Conservation (phyloP, 2,329 filamentous ascomycete genomes). For the Calonectria multiphialidica region DNA sequence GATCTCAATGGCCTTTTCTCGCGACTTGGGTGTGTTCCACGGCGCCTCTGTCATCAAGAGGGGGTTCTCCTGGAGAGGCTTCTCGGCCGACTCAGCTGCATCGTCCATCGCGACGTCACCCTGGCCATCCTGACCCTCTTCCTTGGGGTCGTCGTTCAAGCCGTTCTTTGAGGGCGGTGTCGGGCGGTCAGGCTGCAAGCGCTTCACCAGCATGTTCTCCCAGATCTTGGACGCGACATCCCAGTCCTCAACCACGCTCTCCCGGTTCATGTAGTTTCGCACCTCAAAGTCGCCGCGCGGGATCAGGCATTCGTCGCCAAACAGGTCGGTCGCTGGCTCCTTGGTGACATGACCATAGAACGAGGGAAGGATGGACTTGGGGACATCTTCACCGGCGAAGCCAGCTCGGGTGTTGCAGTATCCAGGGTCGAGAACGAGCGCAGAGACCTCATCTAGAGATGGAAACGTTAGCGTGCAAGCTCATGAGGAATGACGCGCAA, state of each 20-base stretch:
- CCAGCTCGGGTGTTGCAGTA: constrained; percentile 93
- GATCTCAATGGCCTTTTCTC: constrained; percentile 95
- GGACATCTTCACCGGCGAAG: constrained; percentile 97
- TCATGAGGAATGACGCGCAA: constrained; percentile 29
- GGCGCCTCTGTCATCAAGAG: constrained; percentile 93
- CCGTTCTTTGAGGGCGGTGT: constrained; percentile 81
- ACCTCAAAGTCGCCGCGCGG: constrained; percentile 84
- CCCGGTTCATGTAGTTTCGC: constrained; percentile 90
- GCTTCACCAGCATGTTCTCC: constrained; percentile 92
- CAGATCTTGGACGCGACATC: constrained; percentile 89
- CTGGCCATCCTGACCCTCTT: constrained; percentile 70
- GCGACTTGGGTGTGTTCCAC: constrained; percentile 88
- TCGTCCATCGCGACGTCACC: constrained; percentile 72
- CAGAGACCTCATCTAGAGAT: constrained; percentile 89
- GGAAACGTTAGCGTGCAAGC: constrained; percentile 33
- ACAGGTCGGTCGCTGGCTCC: constrained; percentile 70
- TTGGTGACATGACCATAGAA: constrained; percentile 79
- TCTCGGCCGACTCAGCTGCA: constrained; percentile 69
- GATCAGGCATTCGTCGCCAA: constrained; percentile 91
- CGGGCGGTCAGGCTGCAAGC: constrained; percentile 82
- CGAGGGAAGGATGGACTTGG: constrained; percentile 92
- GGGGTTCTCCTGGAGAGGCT: constrained; percentile 88
- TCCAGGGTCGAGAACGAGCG: constrained; percentile 94
- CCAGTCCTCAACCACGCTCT: constrained; percentile 96
- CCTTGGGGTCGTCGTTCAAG: constrained; percentile 76